These are phyloP conservation scores for Paramecium pentaurelia DNA, from an alignment of 73 alveolate species.

Conservation along the genomic window DNA sequence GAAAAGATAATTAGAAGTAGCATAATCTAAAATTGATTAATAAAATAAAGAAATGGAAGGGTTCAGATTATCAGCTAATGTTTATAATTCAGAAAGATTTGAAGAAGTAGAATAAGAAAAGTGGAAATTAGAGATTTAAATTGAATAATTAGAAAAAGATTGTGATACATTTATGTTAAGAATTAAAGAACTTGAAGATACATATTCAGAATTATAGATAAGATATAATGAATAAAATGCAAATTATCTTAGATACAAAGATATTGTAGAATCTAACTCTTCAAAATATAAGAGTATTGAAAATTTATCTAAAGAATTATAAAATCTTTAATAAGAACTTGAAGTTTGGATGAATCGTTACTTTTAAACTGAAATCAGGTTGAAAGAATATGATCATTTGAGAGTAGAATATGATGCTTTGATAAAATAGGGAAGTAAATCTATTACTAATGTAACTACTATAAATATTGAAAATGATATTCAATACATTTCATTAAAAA, in stretches of 20 bases:
- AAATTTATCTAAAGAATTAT: background rate
- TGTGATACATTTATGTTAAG: background rate
- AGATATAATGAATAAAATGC: background rate
- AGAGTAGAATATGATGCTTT: conserved; percentile 11
- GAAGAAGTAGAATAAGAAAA: background rate
- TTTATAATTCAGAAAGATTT: background rate
- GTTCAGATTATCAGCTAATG: background rate
- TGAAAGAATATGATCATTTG: conserved; percentile 13
- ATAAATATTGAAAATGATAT: background rate
- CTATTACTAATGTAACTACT: background rate
- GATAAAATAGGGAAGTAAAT: background rate
- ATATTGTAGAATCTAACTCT: background rate
- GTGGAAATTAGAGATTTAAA: conserved; percentile 3
- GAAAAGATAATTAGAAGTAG: background rate
- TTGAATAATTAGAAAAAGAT: background rate
- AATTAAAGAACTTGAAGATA: background rate
- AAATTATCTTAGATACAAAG: background rate
- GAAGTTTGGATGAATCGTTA: conserved; percentile 43
- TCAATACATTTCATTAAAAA: background rate
- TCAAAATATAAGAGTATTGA: background rate
- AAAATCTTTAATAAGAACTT: background rate
- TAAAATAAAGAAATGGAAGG: background rate
- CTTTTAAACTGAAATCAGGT: conserved; percentile 18
- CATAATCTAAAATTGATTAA: background rate
- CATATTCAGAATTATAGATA: background rate